phyloP scores from a whole-genome alignment of 2,329 filamentous ascomycete species.

The Ceratocystiopsis sp. region DNA sequence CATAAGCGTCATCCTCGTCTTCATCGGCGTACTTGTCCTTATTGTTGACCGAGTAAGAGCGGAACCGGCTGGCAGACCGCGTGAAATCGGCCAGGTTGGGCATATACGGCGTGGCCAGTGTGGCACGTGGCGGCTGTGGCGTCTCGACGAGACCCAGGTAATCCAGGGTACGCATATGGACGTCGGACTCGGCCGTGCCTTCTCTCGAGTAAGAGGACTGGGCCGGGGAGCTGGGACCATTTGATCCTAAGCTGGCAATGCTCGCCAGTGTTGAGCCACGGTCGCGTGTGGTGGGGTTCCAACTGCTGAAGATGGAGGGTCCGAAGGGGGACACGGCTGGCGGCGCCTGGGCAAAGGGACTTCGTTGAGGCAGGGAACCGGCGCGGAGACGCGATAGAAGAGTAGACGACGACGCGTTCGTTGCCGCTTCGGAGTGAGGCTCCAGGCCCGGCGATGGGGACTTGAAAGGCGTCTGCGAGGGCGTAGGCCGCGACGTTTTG shows the following conservation, averaged over 20 bases:
- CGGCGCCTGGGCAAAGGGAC: constrained; percentile 39
- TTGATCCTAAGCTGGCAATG: constrained; percentile 75
- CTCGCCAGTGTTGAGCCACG: constrained; percentile 70
- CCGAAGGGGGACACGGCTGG: constrained; percentile 59
- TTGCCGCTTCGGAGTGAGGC: constrained; percentile 13
- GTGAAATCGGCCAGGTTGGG: constrained; percentile 60
- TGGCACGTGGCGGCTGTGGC: constrained; percentile 62
- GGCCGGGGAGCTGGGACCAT: constrained; percentile 73
- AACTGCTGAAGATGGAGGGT: constrained; percentile 77
- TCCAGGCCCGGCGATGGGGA: constrained; percentile 41
- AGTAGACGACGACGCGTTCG: constrained; percentile 39
- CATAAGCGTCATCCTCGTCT: constrained; percentile 70
- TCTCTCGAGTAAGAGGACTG: constrained; percentile 78
- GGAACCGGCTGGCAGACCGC: constrained; percentile 70
- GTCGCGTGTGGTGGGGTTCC: constrained; percentile 60
- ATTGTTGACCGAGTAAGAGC: constrained; percentile 96
- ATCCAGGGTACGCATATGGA: constrained; percentile 77
- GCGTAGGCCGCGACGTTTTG: constrained; percentile 71
- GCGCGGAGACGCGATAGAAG: constrained; percentile 74
- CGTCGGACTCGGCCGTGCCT: constrained; percentile 69
- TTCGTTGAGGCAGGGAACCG: constrained; percentile 84
- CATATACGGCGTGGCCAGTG: constrained; percentile 57
- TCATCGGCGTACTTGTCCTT: constrained; percentile 93
- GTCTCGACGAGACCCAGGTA: constrained; percentile 92
- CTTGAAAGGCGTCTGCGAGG: constrained; percentile 76